Base-by-base conservation (phyloP, 805 yeast genomes). In the Debaryomyces castellii region DNA sequence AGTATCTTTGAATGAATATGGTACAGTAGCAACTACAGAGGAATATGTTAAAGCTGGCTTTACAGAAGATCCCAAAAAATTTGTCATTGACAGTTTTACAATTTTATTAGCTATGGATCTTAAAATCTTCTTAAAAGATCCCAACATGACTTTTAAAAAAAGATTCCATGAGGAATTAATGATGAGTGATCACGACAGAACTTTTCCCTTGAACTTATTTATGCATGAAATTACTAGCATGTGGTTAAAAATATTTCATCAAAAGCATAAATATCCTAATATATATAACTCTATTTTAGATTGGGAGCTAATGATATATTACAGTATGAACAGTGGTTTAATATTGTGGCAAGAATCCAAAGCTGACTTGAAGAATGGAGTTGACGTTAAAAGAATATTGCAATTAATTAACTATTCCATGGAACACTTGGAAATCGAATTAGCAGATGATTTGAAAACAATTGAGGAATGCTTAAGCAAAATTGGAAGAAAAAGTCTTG, bases 261-360 rank as follows among this genome's bases (percentile, higher is more conserved):
- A 63, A 25, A 48, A 45, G 25, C 52, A 52, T 9, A 43, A 45
- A 17, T 72, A 68, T 53, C 74, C 77, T 1, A 60, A 59, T 20
- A 61, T 82, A 37, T 67, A 64, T 36, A 59, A 60, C 12, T 63
- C 71, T 18, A 66, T 77, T 36, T 74, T 73, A 49, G 65, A 72
- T 41, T 80, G 85, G 73, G 83, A 78, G 44, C 53, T 76, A 21
- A 64, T 87, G 56, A 78, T 81, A 41, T 81, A 76, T 56, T 68
- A 73, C 27, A 72, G 83, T 16, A 77, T 85, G 77, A 70, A 74
- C 32, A 78, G 78, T 49, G 73, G 83, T 44, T 66, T 85, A 52
- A 73, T 75, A 34, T 67, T 85, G 36, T 87, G 94, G 92, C 79
- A 77, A 49, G 78, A 74, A 41, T 78, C 91, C 0, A 71, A 71